Evolutionary conservation across 202 grass and related monocot species (phyloP), one percentile per base, ranked within the genome.

Genomic region (Zoysia matrella): DNA sequence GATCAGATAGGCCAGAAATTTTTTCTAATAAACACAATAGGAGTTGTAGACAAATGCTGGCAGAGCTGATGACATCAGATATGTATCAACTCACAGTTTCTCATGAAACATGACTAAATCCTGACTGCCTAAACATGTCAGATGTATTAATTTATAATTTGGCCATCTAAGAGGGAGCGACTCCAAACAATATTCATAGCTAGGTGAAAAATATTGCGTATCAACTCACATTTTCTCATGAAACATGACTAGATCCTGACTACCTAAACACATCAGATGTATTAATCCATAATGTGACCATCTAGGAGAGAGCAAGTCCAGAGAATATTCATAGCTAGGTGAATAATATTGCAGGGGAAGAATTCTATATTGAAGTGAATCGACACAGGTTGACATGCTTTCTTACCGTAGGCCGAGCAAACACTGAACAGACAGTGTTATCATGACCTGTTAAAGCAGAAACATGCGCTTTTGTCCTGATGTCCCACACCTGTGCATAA

Each of bases 361-460:
- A 64, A 77, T 15, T 52, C 40, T 16, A 70, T 48, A 85, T 76
- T 77, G 14, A 51, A 72, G 50, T 43, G 64, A 7, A 22, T 30
- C 22, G 56, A 13, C 1, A 44, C 6, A 78, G 15, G 61, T 45
- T 47, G 13, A 82, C 66, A 82, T 47, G 44, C 16, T 50, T 82
- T 58, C 93, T 90, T 89, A 99, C 92, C 50, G 89, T 93, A 73
- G 96, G 96, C 13, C 91, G 92, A 52, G 96, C 84, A 81, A 99
- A 99, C 73, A 99, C 96, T 83, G 96, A 99, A 66, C 93, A 99
- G 36, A 99, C 93, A 46, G 96, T 99, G 75, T 99, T 99, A 39
- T 99, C 96, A 36, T 99, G 96, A 42, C 96, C 96, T 55, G 92
- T 92, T 85, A 99, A 90, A 88, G 96, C 96, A 89, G 91, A 88